These are phyloP conservation scores for Colletotrichum sublineola DNA, from an alignment of 2,329 filamentous ascomycete species.

Conservation along the genomic window DNA sequence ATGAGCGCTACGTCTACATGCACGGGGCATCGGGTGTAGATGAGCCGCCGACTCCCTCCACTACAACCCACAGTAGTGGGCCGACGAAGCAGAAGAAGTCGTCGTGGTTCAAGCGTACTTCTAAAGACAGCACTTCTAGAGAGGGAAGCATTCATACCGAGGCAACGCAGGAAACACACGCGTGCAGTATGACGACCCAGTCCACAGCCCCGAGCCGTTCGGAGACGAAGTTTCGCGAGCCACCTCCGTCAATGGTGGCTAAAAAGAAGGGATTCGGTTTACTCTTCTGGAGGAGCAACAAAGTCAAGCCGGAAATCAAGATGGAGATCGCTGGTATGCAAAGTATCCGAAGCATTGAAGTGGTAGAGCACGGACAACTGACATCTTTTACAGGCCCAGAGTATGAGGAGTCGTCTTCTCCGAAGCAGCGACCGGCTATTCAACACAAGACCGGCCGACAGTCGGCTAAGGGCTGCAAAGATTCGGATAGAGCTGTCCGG, in stretches of 20 bases:
- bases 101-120: constrained; percentile 66
- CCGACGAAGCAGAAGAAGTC: constrained; percentile 59
- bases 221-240: constrained; percentile 15
- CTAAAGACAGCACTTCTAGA: constrained; percentile 52
- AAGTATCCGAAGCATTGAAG: not conserved
- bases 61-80: constrained; percentile 40
- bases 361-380: constrained; percentile 30
- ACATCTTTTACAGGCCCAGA: constrained; percentile 49
- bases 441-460: constrained; percentile 41
- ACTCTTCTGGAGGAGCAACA: constrained; percentile 68
- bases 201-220: constrained; percentile 40
- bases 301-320: constrained; percentile 56
- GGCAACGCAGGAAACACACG: constrained; percentile 33
- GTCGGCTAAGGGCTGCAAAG: constrained; percentile 49
- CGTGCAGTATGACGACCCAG: constrained; percentile 39
- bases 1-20: constrained; percentile 48
- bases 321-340: constrained; percentile 61
- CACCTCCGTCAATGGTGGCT: constrained; percentile 35
- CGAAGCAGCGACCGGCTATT: constrained; percentile 45
- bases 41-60: constrained; percentile 42
- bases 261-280: constrained; percentile 66
- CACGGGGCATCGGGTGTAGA: constrained; percentile 44
- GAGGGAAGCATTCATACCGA: constrained; percentile 42
- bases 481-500: constrained; percentile 57
- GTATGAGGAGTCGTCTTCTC: constrained; percentile 48